phyloP scores from a whole-genome alignment of 2,329 filamentous ascomycete species.

The Colletotrichum coccodes region DNA sequence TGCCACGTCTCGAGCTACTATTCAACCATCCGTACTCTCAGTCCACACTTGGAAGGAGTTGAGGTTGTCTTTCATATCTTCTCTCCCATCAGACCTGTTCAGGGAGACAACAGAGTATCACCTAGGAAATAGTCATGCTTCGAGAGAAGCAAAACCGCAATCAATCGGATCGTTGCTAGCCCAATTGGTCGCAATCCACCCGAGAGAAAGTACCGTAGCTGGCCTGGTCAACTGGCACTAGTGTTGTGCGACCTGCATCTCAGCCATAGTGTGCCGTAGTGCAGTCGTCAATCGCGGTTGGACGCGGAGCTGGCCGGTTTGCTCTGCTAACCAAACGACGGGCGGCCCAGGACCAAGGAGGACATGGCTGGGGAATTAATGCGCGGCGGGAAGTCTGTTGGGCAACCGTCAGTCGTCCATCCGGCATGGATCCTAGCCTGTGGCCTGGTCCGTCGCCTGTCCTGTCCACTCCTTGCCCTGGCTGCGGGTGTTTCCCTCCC shows the following conservation, averaged over 20 bases:
- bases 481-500: slow-evolving; percentile 12
- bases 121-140: neutral
- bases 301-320: neutral
- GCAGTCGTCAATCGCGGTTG: slow-evolving; percentile 5
- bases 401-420: slow-evolving; percentile 29
- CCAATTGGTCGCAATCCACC: neutral
- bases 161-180: neutral
- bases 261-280: neutral
- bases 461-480: slow-evolving; percentile 9
- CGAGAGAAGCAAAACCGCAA: neutral
- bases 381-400: slow-evolving; percentile 30
- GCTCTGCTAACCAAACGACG: neutral
- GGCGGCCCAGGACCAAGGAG: neutral
- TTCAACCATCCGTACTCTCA: neutral
- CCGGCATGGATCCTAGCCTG: slow-evolving; percentile 20
- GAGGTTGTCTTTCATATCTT: too few species aligned
- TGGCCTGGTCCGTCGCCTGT: neutral
- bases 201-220: neutral
- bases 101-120: neutral
- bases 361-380: neutral
- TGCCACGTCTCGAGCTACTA: neutral
- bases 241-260: neutral
- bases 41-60: neutral
- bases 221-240: neutral
- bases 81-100: neutral